Evolutionary conservation across 345 rosid species (phyloP).

Genomic region (Gossypium herbaceum): DNA sequence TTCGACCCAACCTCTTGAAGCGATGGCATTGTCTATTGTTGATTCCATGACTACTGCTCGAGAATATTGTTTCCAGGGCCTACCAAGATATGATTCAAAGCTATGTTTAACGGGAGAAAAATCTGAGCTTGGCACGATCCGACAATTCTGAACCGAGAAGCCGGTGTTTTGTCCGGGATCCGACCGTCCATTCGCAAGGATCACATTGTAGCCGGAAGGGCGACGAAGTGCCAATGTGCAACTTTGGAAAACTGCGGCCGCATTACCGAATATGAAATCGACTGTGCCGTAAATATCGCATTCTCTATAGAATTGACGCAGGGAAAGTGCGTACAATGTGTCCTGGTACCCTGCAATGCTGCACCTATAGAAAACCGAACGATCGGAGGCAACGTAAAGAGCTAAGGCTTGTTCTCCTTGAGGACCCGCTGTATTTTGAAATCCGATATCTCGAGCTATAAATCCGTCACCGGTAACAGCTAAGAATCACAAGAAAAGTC

Average conservation of each 20-base stretch:
- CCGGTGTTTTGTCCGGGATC: constrained; percentile 78
- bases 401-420: constrained; percentile 67
- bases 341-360: constrained; percentile 79
- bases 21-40: constrained; percentile 42
- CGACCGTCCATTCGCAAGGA: constrained; percentile 56
- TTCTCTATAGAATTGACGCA: constrained; percentile 81
- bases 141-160: constrained; percentile 57
- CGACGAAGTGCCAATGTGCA: constrained; percentile 50
- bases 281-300: constrained; percentile 70
- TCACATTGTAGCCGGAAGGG: constrained; percentile 34
- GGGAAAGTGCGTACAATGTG: constrained; percentile 58
- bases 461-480: constrained; percentile 76
- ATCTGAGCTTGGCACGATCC: constrained; percentile 33
- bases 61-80: constrained; percentile 79
- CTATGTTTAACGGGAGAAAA: constrained; percentile 31
- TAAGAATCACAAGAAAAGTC: constrained; percentile 11
- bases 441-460: constrained; percentile 69
- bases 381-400: constrained; percentile 54
- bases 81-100: constrained; percentile 49
- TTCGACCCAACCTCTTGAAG: constrained; percentile 60
- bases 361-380: constrained; percentile 61
- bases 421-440: constrained; percentile 79
- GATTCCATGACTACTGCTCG: constrained; percentile 69
- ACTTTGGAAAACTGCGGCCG: constrained; percentile 76
- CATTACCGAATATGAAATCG: constrained; percentile 83